These are phyloP conservation scores for Globisporangium iwayamae DNA, from an alignment of 352 stramenopile species.

Conservation along the genomic window DNA sequence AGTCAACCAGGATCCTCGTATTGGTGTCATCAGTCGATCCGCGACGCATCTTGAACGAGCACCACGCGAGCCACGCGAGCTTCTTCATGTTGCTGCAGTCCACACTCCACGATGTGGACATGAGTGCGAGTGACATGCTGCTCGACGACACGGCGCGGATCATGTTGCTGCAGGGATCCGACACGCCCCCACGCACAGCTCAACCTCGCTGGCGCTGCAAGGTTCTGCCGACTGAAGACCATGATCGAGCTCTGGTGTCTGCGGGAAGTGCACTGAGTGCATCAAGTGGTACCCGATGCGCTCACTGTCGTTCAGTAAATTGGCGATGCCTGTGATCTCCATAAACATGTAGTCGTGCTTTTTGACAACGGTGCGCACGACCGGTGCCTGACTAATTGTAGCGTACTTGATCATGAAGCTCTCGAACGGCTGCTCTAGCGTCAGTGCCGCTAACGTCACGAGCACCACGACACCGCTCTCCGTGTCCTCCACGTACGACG, in stretches of 20 bases:
- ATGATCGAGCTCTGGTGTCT: conserved; percentile 29
- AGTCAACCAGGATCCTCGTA: conserved; percentile 13
- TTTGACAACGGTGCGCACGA: conserved; percentile 35
- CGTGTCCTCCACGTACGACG: conserved; percentile 41
- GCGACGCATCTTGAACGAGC: conserved; percentile 7
- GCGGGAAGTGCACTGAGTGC: conserved; percentile 45
- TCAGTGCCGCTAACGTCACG: conserved; percentile 40
- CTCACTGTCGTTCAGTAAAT: conserved; percentile 31
- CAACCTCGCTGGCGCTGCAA: background rate
- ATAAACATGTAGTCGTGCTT: conserved; percentile 57
- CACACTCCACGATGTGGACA: conserved; percentile 22
- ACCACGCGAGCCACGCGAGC: conserved; percentile 22
- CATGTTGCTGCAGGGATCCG: conserved; percentile 32
- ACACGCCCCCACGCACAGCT: conserved; percentile 30
- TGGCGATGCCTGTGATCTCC: conserved; percentile 37
- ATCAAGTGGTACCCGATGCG: conserved; percentile 52
- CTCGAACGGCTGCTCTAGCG: conserved; percentile 37
- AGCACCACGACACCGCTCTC: conserved; percentile 42
- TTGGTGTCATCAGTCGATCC: conserved; percentile 14
- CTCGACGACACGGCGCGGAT: conserved; percentile 23
- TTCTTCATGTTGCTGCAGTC: conserved; percentile 38
- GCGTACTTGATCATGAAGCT: conserved; percentile 31
- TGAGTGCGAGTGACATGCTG: conserved; percentile 23
- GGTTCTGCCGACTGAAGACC: conserved; percentile 33
- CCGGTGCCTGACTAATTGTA: conserved; percentile 18